Conservation (phyloP, 768 basidiomycete species). For the Mycena galopus region DNA sequence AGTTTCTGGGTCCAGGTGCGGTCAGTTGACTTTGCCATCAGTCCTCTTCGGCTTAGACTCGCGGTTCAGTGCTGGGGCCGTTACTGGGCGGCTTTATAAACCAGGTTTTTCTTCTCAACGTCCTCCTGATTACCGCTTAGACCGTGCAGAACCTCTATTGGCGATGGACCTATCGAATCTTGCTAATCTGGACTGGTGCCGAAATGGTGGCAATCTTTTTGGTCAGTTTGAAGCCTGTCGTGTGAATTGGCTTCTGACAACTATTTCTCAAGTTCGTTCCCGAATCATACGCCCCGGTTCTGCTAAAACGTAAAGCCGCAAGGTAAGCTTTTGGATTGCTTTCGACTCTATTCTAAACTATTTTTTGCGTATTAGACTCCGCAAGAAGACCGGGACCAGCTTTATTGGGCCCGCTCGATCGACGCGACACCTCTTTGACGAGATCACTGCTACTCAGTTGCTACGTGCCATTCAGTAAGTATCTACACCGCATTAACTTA, state of each 20-base stretch:
- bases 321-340: constrained; percentile 49
- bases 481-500: neutral
- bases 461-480: constrained; percentile 79
- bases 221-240: constrained; percentile 49
- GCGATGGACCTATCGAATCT: constrained; percentile 84
- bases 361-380: constrained; percentile 57
- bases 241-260: neutral
- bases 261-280: constrained; percentile 64
- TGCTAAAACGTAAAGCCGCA: constrained; percentile 71
- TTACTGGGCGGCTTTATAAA: constrained; percentile 72
- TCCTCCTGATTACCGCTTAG: neutral
- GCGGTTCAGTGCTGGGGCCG: constrained; percentile 7
- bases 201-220: constrained; percentile 65
- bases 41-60: neutral
- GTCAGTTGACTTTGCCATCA: neutral
- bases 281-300: constrained; percentile 77
- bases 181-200: constrained; percentile 76
- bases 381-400: constrained; percentile 67
- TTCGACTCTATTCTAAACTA: neutral
- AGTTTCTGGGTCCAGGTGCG: constrained; percentile 36
- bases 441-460: constrained; percentile 69
- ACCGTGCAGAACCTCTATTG: constrained; percentile 63
- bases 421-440: constrained; percentile 56
- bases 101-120: constrained; percentile 54
- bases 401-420: constrained; percentile 75